phyloP scores from a whole-genome alignment of 352 stramenopile species.

The Pythium folliculosum region DNA sequence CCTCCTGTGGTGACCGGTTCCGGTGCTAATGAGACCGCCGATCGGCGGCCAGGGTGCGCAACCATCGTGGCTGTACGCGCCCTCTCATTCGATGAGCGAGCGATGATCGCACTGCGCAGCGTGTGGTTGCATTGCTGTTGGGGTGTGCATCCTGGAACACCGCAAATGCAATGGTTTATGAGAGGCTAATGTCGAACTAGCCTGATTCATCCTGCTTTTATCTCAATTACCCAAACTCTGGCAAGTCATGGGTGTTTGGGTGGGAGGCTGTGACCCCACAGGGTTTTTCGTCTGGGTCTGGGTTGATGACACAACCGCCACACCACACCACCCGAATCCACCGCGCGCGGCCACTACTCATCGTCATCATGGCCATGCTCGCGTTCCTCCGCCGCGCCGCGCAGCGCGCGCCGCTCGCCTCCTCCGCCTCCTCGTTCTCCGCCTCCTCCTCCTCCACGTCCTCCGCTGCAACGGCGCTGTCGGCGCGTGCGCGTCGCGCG shows the following conservation, averaged over 20 bases:
- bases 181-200: not conserved
- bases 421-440: not conserved
- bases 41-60: not conserved
- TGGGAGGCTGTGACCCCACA: not conserved
- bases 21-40: too few species aligned
- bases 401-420: slow-evolving; percentile 24
- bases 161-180: too few species aligned
- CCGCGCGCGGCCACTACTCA: not conserved
- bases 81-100: too few species aligned
- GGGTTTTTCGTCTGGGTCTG: not conserved
- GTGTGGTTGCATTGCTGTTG: too few species aligned
- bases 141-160: too few species aligned
- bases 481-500: not conserved
- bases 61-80: too few species aligned
- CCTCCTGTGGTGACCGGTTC: too few species aligned
- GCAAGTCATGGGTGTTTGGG: not conserved
- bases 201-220: not conserved
- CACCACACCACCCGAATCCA: slow-evolving; percentile 16
- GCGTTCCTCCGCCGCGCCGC: slow-evolving; percentile 35
- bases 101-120: too few species aligned
- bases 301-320: not conserved
- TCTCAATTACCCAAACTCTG: not conserved
- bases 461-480: not conserved
- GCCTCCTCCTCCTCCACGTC: not conserved
- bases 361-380: slow-evolving; percentile 32